Conservation (phyloP, 2,329 filamentous ascomycete species). For the Kalaharituber pfeilii region DNA sequence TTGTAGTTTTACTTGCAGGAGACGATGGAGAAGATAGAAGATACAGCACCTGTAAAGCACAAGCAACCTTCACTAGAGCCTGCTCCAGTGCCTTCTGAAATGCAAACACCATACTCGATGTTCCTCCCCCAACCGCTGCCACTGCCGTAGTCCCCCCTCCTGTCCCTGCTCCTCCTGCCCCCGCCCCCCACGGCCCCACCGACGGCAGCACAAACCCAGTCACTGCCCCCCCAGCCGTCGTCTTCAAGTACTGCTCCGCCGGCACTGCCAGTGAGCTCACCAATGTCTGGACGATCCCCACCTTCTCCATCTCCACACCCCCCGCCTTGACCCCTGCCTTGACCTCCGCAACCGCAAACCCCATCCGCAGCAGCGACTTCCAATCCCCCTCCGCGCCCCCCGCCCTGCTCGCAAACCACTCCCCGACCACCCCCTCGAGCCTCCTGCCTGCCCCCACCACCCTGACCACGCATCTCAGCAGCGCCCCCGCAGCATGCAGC, state of each 20-base stretch:
- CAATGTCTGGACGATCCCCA: slow-evolving; percentile 8
- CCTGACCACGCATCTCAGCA: slow-evolving; percentile 59
- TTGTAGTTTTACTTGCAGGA: too few species aligned
- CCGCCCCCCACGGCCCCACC: too few species aligned
- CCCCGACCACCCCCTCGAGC: slow-evolving; percentile 50
- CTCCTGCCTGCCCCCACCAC: slow-evolving; percentile 69
- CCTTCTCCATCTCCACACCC: neutral
- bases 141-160: slow-evolving; percentile 4
- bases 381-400: neutral
- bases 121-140: slow-evolving; percentile 7
- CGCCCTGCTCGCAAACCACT: neutral
- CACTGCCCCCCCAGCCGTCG: slow-evolving; percentile 7
- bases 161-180: too few species aligned
- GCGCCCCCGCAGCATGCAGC: slow-evolving; percentile 59
- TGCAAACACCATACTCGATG: slow-evolving; percentile 3
- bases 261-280: slow-evolving; percentile 1
- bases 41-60: slow-evolving; percentile 4
- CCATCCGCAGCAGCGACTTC: neutral
- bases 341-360: neutral
- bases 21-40: slow-evolving; percentile 14
- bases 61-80: neutral
- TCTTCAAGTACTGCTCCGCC: neutral
- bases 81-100: neutral
- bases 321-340: neutral
- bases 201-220: slow-evolving; percentile 8